These are phyloP conservation scores for Aspergillus texensis DNA, from an alignment of 2,329 filamentous ascomycete genomes.

Conservation along the genomic window DNA sequence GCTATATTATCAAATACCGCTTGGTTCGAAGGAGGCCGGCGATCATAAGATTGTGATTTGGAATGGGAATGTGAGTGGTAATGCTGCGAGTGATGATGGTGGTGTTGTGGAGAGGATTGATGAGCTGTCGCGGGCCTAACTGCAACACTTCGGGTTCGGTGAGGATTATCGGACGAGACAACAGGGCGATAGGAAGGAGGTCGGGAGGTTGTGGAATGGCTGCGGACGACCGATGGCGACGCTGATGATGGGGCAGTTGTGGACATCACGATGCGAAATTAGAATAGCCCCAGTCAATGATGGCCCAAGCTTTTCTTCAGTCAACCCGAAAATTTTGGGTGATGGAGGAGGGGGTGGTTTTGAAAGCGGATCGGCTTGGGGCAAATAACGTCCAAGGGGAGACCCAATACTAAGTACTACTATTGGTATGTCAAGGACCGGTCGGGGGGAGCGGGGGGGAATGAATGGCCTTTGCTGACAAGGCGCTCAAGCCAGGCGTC, in stretches of 20 bases:
- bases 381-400: slow-evolving; percentile 18
- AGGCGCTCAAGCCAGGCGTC: slow-evolving; percentile 21
- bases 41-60: slow-evolving; percentile 47
- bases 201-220: slow-evolving; percentile 52
- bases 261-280: slow-evolving; percentile 42
- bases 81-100: slow-evolving; percentile 29
- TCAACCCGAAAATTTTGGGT: slow-evolving; percentile 13
- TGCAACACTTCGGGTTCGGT: slow-evolving; percentile 51
- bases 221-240: slow-evolving; percentile 52
- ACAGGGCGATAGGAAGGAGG: slow-evolving; percentile 43
- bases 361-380: slow-evolving; percentile 9
- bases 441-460: slow-evolving; percentile 27
- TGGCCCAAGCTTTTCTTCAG: slow-evolving; percentile 3
- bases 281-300: slow-evolving; percentile 10
- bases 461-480: slow-evolving; percentile 25
- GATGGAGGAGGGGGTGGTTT: slow-evolving; percentile 4
- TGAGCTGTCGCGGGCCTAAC: slow-evolving; percentile 43
- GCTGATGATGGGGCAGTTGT: slow-evolving; percentile 49
- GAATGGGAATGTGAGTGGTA: slow-evolving; percentile 39
- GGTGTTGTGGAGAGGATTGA: slow-evolving; percentile 37
- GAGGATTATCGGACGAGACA: slow-evolving; percentile 45
- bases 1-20: slow-evolving; percentile 55
- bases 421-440: slow-evolving; percentile 15
- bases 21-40: slow-evolving; percentile 50
- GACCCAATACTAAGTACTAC: background rate